phyloP scores from a whole-genome alignment of 2,329 filamentous ascomycete genomes.

The Curvularia spicifera region DNA sequence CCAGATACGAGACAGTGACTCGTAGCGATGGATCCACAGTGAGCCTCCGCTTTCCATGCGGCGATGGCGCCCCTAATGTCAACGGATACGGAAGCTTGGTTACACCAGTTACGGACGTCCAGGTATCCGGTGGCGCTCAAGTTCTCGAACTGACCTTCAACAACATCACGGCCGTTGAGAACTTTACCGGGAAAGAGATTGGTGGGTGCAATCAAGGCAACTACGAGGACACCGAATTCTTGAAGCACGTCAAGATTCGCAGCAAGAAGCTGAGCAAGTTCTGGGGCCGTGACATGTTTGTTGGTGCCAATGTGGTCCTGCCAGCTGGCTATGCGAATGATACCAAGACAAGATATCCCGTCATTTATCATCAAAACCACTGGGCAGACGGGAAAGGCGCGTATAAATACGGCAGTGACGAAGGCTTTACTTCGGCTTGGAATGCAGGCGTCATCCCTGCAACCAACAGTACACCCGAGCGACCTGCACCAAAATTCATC shows the following conservation, averaged over 20 bases:
- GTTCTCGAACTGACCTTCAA: conserved; percentile 42
- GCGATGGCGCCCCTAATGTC: conserved; percentile 43
- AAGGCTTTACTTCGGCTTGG: conserved; percentile 38
- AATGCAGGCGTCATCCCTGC: conserved; percentile 41
- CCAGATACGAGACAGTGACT: conserved; percentile 43
- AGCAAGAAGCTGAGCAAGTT: conserved; percentile 47
- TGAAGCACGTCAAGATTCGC: conserved; percentile 50
- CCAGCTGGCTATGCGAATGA: conserved; percentile 45
- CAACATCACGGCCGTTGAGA: conserved; percentile 30
- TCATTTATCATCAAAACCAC: conserved; percentile 47
- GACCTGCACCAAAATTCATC: conserved; percentile 47
- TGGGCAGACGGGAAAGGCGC: conserved; percentile 37
- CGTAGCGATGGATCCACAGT: conserved; percentile 48
- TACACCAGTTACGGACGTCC: conserved; percentile 33
- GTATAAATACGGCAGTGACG: conserved; percentile 27
- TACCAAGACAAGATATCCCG: conserved; percentile 42
- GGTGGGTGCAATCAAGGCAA: conserved; percentile 51
- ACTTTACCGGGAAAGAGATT: conserved; percentile 45
- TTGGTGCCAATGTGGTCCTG: conserved; percentile 48
- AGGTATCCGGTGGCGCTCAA: conserved; percentile 38
- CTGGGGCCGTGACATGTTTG: conserved; percentile 47
- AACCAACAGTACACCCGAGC: conserved; percentile 31
- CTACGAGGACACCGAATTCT: conserved; percentile 41
- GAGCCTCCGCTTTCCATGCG: conserved; percentile 47
- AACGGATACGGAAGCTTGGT: conserved; percentile 42